Evolutionary conservation across 495 filamentous ascomycete species (phyloP), one percentile per base, ranked within the genome.

Genomic region (Aspergillus homomorphus): DNA sequence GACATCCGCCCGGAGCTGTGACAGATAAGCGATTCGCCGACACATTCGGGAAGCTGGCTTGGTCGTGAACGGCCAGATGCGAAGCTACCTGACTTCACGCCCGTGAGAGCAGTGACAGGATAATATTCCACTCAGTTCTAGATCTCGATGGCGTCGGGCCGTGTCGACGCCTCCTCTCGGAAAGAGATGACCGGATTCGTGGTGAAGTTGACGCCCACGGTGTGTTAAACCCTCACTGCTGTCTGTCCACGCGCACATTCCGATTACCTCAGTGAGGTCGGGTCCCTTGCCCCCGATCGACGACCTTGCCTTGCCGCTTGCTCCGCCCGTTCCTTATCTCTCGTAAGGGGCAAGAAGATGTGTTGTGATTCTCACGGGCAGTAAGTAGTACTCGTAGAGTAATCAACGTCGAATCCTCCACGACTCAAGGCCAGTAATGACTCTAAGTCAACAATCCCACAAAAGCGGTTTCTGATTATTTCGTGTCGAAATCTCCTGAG

Each of bases 201-300:
- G 33, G 33, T 28, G 26, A 28, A 12, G 5, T 38, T 14, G 33
- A 38, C 33, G 33, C 4, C 33, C 6, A 38, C 33, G 33, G 23
- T 48, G 45, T 48, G 45, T 48, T 15, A 10, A 15, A 48, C 42
- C 3, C 42, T 44, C 42, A 8, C 44, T 3, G 2, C 7, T 45
- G 18, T 18, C 44, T 45, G 44, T 48, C 45, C 45, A 48, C 23
- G 48, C 48, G 48, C 48, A 18, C 48, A 51, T 51, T 18, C 48
- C 48, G 23, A 51, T 51, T 51, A 30, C 48, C 48, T 51, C 48
- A 51, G 33, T 38, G 4, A 28, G 4, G 3, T 28, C 4, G 26
- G 26, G 26, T 28, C 33, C 33, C 33, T 38, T 38, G 33, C 26
- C 26, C 22, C 46, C 21, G 45, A 46, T 26, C 21, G 46, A 26